phyloP scores from a whole-genome alignment of 208 protist species.

The Trypanosoma grayi region DNA sequence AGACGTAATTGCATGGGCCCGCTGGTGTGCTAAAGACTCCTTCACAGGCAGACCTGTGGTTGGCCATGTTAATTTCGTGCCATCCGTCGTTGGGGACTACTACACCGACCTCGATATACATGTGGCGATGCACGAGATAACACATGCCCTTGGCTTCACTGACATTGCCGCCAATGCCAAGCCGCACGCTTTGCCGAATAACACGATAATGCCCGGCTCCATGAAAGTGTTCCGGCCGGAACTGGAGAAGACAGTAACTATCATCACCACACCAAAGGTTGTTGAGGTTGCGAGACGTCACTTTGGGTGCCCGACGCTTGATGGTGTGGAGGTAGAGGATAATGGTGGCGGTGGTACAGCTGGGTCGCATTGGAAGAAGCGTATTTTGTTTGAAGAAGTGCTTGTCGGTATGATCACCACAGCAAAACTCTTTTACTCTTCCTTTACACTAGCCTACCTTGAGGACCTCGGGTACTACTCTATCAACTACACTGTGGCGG shows the following conservation, averaged over 20 bases:
- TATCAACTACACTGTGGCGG: constrained; percentile 43
- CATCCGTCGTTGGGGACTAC: constrained; percentile 20
- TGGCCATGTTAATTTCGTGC: constrained; percentile 70
- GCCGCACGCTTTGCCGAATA: constrained; percentile 17
- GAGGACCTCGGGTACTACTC: constrained; percentile 57
- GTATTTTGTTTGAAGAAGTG: constrained; percentile 51
- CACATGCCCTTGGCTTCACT: constrained; percentile 61
- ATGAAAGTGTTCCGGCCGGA: constrained; percentile 20
- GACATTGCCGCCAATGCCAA: constrained; percentile 18
- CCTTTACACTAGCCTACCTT: constrained; percentile 54
- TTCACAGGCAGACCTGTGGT: constrained; percentile 33
- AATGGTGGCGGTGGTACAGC: constrained; percentile 40
- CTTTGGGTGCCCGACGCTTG: constrained; percentile 49
- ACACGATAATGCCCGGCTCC: constrained; percentile 17
- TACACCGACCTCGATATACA: background rate
- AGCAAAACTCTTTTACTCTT: constrained; percentile 35
- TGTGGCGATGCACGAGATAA: constrained; percentile 51
- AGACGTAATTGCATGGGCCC: constrained; percentile 36
- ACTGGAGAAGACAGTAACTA: constrained; percentile 27
- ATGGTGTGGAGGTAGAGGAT: constrained; percentile 64
- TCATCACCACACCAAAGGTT: constrained; percentile 43
- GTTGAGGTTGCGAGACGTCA: constrained; percentile 35
- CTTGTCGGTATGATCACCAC: constrained; percentile 43
- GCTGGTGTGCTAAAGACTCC: constrained; percentile 17
- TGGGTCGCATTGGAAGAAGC: constrained; percentile 64